Base-by-base conservation (phyloP, 352 stramenopile species). In the Phytopythium delawarense region DNA sequence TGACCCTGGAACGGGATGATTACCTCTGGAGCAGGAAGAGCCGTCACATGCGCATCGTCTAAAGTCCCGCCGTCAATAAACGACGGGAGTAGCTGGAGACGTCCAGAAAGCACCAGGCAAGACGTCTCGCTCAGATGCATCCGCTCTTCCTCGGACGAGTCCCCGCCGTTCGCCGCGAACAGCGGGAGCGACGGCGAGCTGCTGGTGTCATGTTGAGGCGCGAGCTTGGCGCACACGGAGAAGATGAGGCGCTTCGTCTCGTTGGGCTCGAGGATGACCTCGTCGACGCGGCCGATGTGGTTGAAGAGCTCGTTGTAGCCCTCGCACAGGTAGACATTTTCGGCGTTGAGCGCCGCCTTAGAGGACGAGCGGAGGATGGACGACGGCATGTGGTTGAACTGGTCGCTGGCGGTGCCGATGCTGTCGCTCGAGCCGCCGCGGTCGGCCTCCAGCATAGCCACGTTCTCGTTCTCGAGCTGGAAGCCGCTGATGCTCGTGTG, bases 231-330 rank as follows among this genome's bases (percentile, higher is more conserved):
- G 55, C 84, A 92, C 16, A 94, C 64, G 0, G 86, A 89, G 48
- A 96, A 86, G 30, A 92, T 77, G 12, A 95, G 55, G 13, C 73
- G 72, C 64, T 82, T 91, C 23, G 75, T 87, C 69, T 95, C 79
- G 50, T 85, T 70, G 2, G 84, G 78, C 39, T 79, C 78, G 30
- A 96, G 72, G 21, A 75, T 48, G 18, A 96, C 45, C 32, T 89
- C 75, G 20, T 87, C 63, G 18, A 93, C 58, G 0, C 81, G 81
- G 7, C 72, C 83, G 37, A 96, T 93, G 46, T 95, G 84, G 67
- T 96, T 96, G 60, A 96, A 96, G 4, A 96, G 71, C 61, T 96
- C 88, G 59, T 96, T 96, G 79, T 94, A 96, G 49, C 84, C 85
- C 59, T 95, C 85, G 57, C 80, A 85, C 0, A 96, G 68, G 37